These are phyloP conservation scores for Globomyces pollinis-pini DNA, from an alignment of 192 early-diverging fungal species.

Conservation along the genomic window DNA sequence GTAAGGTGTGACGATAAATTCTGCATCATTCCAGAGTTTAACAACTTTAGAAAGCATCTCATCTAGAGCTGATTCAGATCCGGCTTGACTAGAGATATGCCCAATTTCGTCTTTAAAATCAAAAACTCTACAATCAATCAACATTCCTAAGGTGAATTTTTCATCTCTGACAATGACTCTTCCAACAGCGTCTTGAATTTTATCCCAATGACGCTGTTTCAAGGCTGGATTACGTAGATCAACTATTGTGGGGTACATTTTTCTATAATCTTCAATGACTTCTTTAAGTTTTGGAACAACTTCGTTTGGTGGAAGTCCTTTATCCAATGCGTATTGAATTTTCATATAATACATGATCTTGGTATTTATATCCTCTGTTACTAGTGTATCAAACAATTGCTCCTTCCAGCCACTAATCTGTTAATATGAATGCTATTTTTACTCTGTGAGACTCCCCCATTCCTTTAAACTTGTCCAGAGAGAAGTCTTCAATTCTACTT, in stretches of 20 bases:
- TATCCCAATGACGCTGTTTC: slow-evolving; percentile 54
- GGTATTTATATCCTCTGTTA: slow-evolving; percentile 50
- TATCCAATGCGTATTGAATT: slow-evolving; percentile 50
- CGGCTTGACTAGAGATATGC: slow-evolving; percentile 46
- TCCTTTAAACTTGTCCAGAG: slow-evolving; percentile 51
- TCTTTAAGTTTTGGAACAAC: slow-evolving; percentile 52
- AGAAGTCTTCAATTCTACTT: slow-evolving; percentile 50
- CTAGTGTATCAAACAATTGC: slow-evolving; percentile 40
- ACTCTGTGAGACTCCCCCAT: slow-evolving; percentile 39
- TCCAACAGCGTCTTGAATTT: slow-evolving; percentile 51
- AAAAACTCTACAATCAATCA: slow-evolving; percentile 45
- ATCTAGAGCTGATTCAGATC: slow-evolving; percentile 50
- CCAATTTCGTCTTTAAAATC: slow-evolving; percentile 57
- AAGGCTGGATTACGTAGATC: slow-evolving; percentile 58
- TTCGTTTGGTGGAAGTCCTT: slow-evolving; percentile 59
- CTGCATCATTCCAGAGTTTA: slow-evolving; percentile 49
- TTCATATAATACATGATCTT: slow-evolving; percentile 45
- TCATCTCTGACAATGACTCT: slow-evolving; percentile 45
- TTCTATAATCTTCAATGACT: slow-evolving; percentile 47
- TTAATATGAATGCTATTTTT: not conserved
- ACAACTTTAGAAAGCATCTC: slow-evolving; percentile 54
- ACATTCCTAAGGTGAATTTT: slow-evolving; percentile 40
- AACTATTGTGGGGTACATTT: slow-evolving; percentile 50
- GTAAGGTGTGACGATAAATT: slow-evolving; percentile 45
- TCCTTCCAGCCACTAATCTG: slow-evolving; percentile 27